A percentile compares a stretch with the other conserved stretches of the same genome.
These are phyloP conservation scores for Peronosclerospora sorghi DNA, from an alignment of 352 stramenopile species.

Conservation along the genomic window DNA sequence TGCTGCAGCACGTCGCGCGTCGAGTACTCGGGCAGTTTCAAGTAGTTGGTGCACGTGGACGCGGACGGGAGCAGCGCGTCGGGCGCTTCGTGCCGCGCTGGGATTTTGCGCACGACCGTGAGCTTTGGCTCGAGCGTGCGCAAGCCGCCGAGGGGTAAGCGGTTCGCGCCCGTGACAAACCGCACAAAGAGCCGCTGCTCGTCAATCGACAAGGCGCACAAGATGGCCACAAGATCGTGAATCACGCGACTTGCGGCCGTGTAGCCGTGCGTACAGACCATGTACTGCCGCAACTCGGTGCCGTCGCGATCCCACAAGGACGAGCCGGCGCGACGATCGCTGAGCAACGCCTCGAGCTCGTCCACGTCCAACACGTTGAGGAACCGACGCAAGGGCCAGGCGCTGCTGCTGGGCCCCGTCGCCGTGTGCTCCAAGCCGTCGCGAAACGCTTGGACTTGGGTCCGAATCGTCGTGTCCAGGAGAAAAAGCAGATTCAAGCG, in stretches of 20 bases:
- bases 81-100: constrained; percentile 10
- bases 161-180: constrained; percentile 84
- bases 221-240: constrained; percentile 55
- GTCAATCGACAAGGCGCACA: constrained; percentile 51
- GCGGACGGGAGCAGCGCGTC: constrained; percentile 72
- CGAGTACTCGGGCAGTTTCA: constrained; percentile 88
- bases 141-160: constrained; percentile 76
- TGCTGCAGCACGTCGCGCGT: constrained; percentile 56
- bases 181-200: constrained; percentile 80
- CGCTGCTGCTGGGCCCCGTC: constrained; percentile 12
- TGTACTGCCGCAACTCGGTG: constrained; percentile 54
- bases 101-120: constrained; percentile 83
- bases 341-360: constrained; percentile 61
- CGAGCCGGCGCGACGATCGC: constrained; percentile 28
- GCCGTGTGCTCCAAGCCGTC: constrained; percentile 50
- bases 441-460: constrained; percentile 54
- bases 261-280: constrained; percentile 84
- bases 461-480: constrained; percentile 47
- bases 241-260: constrained; percentile 52
- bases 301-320: constrained; percentile 66
- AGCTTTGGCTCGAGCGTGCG: constrained; percentile 73
- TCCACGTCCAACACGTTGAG: constrained; percentile 47
- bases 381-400: constrained; percentile 23
- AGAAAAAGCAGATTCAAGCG: constrained; percentile 37
- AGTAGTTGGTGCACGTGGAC: constrained; percentile 86